Base-by-base conservation (phyloP, 805 yeast species). In the Wickerhamomyces chaumierensis region DNA sequence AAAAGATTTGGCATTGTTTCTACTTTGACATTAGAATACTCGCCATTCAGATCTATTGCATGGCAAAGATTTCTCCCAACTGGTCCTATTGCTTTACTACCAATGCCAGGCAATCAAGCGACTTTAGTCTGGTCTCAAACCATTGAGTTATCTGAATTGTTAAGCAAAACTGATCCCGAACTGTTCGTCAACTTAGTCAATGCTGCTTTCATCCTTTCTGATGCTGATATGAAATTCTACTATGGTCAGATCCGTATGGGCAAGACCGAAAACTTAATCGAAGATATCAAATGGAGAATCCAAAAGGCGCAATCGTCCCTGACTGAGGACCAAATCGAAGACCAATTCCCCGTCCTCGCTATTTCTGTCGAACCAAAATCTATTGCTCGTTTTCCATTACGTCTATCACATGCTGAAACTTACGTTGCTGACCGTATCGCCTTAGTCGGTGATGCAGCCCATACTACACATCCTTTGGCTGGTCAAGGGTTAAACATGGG, bases 401-500 rank as follows among this genome's bases (percentile, higher is more conserved):
- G 79, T 48, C 60, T 90, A 63, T 77, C 87, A 17, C 96, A 92
- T 55, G 94, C 95, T 3, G 97, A 92, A 52, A 73, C 82, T 1
- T 92, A 92, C 55, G 76, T 85, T 16, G 75, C 75, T 2, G 88
- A 83, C 3, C 68, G 97, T 47, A 71, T 90, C 23, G 97, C 96
- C 0, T 63, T 92, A n/a, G 83, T 90, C 9, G 98, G 98, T 19
- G 98, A 92, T 60, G 97, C 98, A 2, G 97, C 97, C 0, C 98
- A 92, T 51, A 81, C 96, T 0, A 85, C 95, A 2, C 97, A 92
- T 57, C 98, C 98, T 3, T 67, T 92, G 42, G 96, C 96, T 4
- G 98, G 98, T 9, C 98, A 92, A 61, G 98, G 98, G 19, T 70
- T 92, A 40, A 92, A 92, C 58, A 87, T 90, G 95, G 98, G 98